Evolutionary conservation across 1,284 basidiomycete genomes (phyloP), one percentile per base, ranked within the genome.

Genomic region (Ustilago tritici): DNA sequence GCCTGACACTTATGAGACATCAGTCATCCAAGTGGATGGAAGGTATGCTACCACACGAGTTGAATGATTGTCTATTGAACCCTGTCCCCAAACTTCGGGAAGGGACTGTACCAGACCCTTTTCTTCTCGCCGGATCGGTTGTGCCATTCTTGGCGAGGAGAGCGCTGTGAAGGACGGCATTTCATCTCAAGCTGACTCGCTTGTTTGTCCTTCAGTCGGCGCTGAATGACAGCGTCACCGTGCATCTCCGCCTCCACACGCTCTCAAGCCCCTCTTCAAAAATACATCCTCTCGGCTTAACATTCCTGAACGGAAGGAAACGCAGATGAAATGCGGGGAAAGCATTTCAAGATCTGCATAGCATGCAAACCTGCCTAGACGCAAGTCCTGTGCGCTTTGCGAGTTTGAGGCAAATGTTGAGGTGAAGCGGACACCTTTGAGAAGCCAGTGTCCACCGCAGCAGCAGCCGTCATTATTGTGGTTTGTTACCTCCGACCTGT

Each of bases 231-330:
- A 55, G 41, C 56, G 63, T 57, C 56, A 65, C 63, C 35, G 40
- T 59, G 63, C 58, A 59, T 59, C 55, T 50, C 31, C 49, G 12
- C 49, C 49, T 50, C 49, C 49, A 32, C 49, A 46, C n/a, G n/a
- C n/a, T 46, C n/a, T 19, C 43, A 17, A 41, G 40, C 40, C 40
- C 12, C 14, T 17, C 14, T 17, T 38, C 36, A 14, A 38, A 38
- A 38, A 7, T 14, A 8, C 36, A 38, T 38, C 36, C 36, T 38
- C 36, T 14, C 9, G 36, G 36, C 36, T 38, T 14, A 14, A 9
- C 23, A 28, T 28, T 28, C 23, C 23, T 28, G 23, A 28, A 28
- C 23, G 3, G 23, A 28, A 28, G 23, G 23, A 28, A 28, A 28
- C 23, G 23, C 23, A 28, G 23, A 28, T 28, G 23, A 46, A 46